A percentile compares a stretch with the other conserved stretches of the same genome.
Conservation (phyloP, 148 eudicot genomes). For the Rhododendron vialii region DNA sequence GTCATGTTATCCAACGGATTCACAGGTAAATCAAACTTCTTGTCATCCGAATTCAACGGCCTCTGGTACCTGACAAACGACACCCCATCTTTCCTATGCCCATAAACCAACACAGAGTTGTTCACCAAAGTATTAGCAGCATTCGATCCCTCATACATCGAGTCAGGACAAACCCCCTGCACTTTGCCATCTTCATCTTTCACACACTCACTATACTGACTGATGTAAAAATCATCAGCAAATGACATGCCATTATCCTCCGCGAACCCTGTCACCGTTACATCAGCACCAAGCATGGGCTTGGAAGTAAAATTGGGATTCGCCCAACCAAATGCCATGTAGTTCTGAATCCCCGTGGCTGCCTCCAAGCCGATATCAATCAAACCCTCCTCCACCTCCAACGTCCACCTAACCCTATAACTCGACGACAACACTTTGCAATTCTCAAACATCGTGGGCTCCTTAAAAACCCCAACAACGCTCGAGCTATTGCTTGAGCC, state of each 20-base stretch:
- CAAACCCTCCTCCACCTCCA: conserved; percentile 45
- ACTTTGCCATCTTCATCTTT: conserved; percentile 40
- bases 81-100: conserved; percentile 85
- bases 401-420: conserved; percentile 81
- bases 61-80: conserved; percentile 66
- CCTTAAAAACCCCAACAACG: conserved; percentile 19
- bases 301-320: conserved; percentile 47
- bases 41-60: conserved; percentile 50
- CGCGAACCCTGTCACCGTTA: conserved; percentile 65
- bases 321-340: conserved; percentile 98
- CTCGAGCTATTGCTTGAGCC: background rate
- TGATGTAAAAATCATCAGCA: conserved; percentile 78
- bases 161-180: conserved; percentile 86
- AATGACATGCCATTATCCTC: conserved; percentile 65
- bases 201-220: conserved; percentile 69
- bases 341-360: conserved; percentile 55
- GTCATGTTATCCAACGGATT: conserved; percentile 49
- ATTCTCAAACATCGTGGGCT: conserved; percentile 85
- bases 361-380: conserved; percentile 87
- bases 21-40: conserved; percentile 58
- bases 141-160: conserved; percentile 39
- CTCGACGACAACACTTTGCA: conserved; percentile 58
- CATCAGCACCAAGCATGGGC: conserved; percentile 75
- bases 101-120: conserved; percentile 65
- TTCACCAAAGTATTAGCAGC: conserved; percentile 30